Evolutionary conservation across 108 stramenopile genomes (phyloP), one percentile per base, ranked within the genome.

Genomic region (Nannochloropsis gaditana): DNA sequence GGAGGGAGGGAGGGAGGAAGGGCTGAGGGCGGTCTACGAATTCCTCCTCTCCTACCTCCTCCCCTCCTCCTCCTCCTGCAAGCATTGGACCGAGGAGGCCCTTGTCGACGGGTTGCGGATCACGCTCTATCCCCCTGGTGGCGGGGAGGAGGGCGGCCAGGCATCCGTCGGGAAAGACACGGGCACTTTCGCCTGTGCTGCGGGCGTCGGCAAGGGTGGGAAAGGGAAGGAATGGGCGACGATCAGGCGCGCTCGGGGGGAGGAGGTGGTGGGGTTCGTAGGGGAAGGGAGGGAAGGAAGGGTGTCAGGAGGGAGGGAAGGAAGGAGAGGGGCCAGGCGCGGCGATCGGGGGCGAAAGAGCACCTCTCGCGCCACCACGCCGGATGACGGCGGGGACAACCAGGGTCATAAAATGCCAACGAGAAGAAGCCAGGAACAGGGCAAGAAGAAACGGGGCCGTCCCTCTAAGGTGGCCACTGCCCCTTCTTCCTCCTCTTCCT

Each of bases 31-130:
- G 3, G 59, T 73, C 19, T 73, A 73, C 59, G 59, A 73, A 15
- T 73, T 73, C n/a, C 59, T 73, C 59, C 59, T 73, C n/a, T 73
- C 59, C 6, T 73, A 73, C 59, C 59, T 73, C 59, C 59, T 73
- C 19, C n/a, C 59, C 59, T 2, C 59, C 6, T 73, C 59, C 59
- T 73, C 59, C 59, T n/a, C 59, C n/a, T 8, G 2, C 59, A 73
- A 73, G 59, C 59, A 73, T n/a, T 73, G 59, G 59, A 8, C 8
- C n/a, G 59, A 73, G n/a, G 59, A 73, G 6, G 59, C 59, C 15
- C n/a, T 73, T n/a, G n/a, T n/a, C 59, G n/a, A 73, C 59, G 59
- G 59, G n/a, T 73, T 73, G 59, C 59, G 59, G 4, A 73, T 73
- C 59, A n/a, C n/a, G 5, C 59, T 73, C n/a, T n/a, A 73, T n/a